phyloP scores from a whole-genome alignment of 75 land plant species.

The Cryptomeria japonica region DNA sequence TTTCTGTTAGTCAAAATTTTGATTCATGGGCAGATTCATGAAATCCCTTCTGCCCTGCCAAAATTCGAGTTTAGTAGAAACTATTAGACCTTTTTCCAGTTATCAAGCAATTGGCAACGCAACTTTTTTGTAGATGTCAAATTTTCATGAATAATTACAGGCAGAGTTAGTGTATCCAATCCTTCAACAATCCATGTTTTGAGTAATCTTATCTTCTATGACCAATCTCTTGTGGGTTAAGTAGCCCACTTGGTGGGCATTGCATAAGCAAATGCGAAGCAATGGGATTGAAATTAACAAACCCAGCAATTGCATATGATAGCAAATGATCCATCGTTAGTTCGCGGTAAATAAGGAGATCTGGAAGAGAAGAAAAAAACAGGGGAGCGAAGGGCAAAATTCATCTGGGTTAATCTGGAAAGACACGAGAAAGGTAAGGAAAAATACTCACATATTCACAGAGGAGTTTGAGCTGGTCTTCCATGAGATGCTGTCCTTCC shows the following conservation, averaged over 20 bases:
- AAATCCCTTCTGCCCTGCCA: background rate
- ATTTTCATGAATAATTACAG: too few relatives aligned
- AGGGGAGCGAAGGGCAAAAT: too few relatives aligned
- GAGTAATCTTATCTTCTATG: background rate
- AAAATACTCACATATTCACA: conserved; percentile 79
- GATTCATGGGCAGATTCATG: background rate
- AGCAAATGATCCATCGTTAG: background rate
- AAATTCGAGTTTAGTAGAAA: background rate
- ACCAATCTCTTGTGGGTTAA: background rate
- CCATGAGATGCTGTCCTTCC: conserved; percentile 81
- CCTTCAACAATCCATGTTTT: background rate
- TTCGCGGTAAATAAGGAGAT: background rate
- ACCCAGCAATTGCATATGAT: background rate
- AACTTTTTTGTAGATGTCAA: background rate
- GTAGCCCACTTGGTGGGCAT: background rate
- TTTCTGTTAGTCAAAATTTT: background rate
- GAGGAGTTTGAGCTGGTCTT: conserved; percentile 93
- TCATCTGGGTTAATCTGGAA: background rate
- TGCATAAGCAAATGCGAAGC: background rate
- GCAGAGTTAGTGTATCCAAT: background rate
- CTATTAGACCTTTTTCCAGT: background rate
- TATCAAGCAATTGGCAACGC: background rate
- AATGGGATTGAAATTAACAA: background rate
- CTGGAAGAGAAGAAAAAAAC: background rate
- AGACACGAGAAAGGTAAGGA: background rate